These are phyloP conservation scores for Rhizomucor miehei DNA, from an alignment of 371 early-diverging fungal species.

Conservation along the genomic window DNA sequence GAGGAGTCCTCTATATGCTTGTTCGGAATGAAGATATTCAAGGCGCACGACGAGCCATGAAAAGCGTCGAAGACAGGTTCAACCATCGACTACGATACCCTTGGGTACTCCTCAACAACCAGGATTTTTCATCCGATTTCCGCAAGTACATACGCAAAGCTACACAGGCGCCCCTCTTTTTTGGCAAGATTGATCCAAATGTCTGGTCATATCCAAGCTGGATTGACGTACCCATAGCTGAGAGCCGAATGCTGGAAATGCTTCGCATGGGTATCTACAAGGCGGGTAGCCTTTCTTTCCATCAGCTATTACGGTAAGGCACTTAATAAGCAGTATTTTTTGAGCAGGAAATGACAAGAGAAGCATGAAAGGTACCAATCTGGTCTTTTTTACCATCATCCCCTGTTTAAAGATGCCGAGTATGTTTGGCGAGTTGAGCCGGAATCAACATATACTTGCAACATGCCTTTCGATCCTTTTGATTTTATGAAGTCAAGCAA, in stretches of 20 bases:
- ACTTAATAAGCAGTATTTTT: too few species aligned
- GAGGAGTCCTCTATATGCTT: conserved; percentile 34
- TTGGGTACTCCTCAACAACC: conserved; percentile 47
- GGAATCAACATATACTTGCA: conserved; percentile 79
- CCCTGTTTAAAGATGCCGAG: conserved; percentile 70
- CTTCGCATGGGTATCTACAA: conserved; percentile 6
- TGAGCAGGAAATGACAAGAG: too few species aligned
- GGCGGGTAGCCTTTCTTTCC: conserved; percentile 20
- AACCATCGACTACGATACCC: conserved; percentile 42
- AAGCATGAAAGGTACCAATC: conserved; percentile 63
- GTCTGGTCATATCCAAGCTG: conserved; percentile 48
- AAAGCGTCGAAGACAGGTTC: conserved; percentile 46
- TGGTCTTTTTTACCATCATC: conserved; percentile 84
- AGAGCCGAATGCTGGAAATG: conserved; percentile 18
- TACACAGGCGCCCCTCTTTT: conserved; percentile 29
- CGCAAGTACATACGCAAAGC: conserved; percentile 25
- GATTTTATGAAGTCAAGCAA: conserved; percentile 70
- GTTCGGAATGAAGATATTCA: conserved; percentile 31
- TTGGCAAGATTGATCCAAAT: conserved; percentile 41
- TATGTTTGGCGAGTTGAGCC: conserved; percentile 97
- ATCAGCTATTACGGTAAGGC: conserved; percentile 24
- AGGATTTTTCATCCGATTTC: conserved; percentile 33
- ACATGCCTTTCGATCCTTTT: conserved; percentile 90
- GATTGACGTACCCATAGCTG: conserved; percentile 39
- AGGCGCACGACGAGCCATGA: conserved; percentile 31